phyloP scores from a whole-genome alignment of 1,284 basidiomycete genomes.

The Ceratobasidium sp. region DNA sequence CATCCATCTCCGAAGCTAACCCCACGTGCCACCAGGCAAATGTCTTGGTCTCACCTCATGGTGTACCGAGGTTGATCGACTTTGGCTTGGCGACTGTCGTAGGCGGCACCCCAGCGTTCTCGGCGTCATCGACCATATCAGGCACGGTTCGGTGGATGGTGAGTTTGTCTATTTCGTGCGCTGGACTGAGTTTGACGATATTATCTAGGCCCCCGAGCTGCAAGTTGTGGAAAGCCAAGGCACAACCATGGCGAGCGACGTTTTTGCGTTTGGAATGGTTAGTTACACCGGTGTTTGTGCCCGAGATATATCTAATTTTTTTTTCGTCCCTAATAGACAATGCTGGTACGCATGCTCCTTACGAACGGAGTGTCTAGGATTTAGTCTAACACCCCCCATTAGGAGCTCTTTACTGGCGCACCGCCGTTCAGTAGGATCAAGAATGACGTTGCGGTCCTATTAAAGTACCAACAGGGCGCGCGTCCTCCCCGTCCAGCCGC shows the following conservation, averaged over 20 bases:
- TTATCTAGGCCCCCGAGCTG: constrained; percentile 16
- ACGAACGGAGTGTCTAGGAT: too few relatives aligned
- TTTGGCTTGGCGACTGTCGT: constrained; percentile 28
- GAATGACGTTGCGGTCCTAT: constrained; percentile 27
- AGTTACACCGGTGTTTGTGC: not conserved
- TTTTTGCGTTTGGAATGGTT: constrained; percentile 33
- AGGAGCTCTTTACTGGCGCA: constrained; percentile 17
- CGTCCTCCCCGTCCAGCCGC: constrained; percentile 8
- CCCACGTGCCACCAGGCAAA: not conserved
- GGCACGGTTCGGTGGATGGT: constrained; percentile 34
- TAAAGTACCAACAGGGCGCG: constrained; percentile 28
- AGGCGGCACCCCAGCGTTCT: constrained; percentile 11
- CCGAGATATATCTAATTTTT: not conserved
- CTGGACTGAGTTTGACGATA: not conserved
- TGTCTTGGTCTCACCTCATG: constrained; percentile 17
- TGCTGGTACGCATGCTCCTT: not conserved
- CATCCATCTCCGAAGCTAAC: not conserved
- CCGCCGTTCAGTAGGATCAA: constrained; percentile 23
- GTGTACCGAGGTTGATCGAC: constrained; percentile 27
- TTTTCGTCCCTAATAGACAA: constrained; percentile 3
- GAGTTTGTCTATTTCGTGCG: not conserved
- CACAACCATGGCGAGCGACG: constrained; percentile 6
- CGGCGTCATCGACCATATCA: constrained; percentile 13
- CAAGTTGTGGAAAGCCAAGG: constrained; percentile 16
- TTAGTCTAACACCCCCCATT: not conserved